Evolutionary conservation across 2,329 filamentous ascomycete genomes (phyloP).

Genomic region (Ceratocystis ficicola): DNA sequence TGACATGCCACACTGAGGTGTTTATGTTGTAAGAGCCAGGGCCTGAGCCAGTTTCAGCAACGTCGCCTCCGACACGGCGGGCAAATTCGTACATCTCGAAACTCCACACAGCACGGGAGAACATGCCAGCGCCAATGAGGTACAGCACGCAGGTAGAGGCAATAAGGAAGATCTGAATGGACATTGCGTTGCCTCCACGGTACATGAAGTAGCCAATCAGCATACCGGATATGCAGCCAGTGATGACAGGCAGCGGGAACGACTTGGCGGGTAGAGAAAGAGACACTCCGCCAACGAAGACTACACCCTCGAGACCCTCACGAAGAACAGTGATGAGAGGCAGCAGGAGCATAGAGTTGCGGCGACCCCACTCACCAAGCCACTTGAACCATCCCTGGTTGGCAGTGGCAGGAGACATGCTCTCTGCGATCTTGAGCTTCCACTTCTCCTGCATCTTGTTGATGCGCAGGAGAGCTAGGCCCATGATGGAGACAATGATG

Average conservation of each 20-base stretch:
- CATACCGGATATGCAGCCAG: slow-evolving; percentile 50
- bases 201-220: slow-evolving; percentile 59
- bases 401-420: slow-evolving; percentile 32
- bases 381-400: slow-evolving; percentile 23
- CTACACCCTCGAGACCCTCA: slow-evolving; percentile 64
- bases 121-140: slow-evolving; percentile 66
- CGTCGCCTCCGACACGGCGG: slow-evolving; percentile 44
- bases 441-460: slow-evolving; percentile 68
- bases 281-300: slow-evolving; percentile 68
- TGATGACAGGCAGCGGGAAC: slow-evolving; percentile 58
- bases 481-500: slow-evolving; percentile 61
- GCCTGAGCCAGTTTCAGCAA: slow-evolving; percentile 39
- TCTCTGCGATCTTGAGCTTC: slow-evolving; percentile 57
- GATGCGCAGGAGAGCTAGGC: slow-evolving; percentile 60
- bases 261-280: slow-evolving; percentile 54
- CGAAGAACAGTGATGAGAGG: slow-evolving; percentile 67
- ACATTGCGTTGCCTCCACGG: slow-evolving; percentile 29
- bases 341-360: slow-evolving; percentile 65
- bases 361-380: slow-evolving; percentile 46
- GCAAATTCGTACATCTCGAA: slow-evolving; percentile 51
- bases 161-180: slow-evolving; percentile 58
- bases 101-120: slow-evolving; percentile 61
- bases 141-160: slow-evolving; percentile 69
- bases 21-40: slow-evolving; percentile 68
- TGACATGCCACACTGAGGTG: slow-evolving; percentile 69